These are phyloP conservation scores for Aspergillus quadricinctus DNA, from an alignment of 2,329 filamentous ascomycete species.

Conservation along the genomic window DNA sequence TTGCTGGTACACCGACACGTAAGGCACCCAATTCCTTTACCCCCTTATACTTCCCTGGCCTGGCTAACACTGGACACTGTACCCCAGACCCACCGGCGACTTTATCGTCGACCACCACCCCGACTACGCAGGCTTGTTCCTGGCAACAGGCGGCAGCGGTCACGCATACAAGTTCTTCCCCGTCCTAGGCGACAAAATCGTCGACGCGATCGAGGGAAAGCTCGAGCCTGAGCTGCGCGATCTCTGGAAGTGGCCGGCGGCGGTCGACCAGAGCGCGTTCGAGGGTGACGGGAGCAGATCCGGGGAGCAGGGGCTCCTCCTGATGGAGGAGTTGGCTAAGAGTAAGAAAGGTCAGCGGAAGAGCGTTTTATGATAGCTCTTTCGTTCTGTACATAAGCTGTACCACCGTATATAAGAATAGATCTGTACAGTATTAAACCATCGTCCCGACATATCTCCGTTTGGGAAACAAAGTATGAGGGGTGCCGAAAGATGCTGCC, in stretches of 20 bases:
- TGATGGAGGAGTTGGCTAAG: slow-evolving; percentile 38
- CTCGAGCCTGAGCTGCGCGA: slow-evolving; percentile 39
- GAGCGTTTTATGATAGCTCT: slow-evolving; percentile 20
- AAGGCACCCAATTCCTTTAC: slow-evolving; percentile 15
- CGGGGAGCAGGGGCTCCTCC: slow-evolving; percentile 29
- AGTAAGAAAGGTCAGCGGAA: slow-evolving; percentile 18
- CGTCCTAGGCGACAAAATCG: slow-evolving; percentile 49
- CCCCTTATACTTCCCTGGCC: too few relatives aligned
- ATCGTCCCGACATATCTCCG: slow-evolving; percentile 4
- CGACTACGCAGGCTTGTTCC: slow-evolving; percentile 46
- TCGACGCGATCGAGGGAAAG: slow-evolving; percentile 43
- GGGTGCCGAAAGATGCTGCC: too few relatives aligned
- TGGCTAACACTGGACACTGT: neutral
- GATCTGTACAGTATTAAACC: neutral
- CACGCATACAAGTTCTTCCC: slow-evolving; percentile 54
- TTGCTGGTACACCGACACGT: slow-evolving; percentile 75
- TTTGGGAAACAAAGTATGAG: neutral
- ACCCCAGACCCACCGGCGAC: slow-evolving; percentile 54
- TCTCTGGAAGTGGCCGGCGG: slow-evolving; percentile 41
- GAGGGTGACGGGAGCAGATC: slow-evolving; percentile 38
- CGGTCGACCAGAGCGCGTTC: slow-evolving; percentile 18
- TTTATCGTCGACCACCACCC: slow-evolving; percentile 70
- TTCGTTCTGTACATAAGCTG: neutral
- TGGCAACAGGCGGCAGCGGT: slow-evolving; percentile 52
- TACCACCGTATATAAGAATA: slow-evolving; percentile 2